Base-by-base conservation (phyloP, 2,329 filamentous ascomycete species). In the Pseudogymnoascus sp. region DNA sequence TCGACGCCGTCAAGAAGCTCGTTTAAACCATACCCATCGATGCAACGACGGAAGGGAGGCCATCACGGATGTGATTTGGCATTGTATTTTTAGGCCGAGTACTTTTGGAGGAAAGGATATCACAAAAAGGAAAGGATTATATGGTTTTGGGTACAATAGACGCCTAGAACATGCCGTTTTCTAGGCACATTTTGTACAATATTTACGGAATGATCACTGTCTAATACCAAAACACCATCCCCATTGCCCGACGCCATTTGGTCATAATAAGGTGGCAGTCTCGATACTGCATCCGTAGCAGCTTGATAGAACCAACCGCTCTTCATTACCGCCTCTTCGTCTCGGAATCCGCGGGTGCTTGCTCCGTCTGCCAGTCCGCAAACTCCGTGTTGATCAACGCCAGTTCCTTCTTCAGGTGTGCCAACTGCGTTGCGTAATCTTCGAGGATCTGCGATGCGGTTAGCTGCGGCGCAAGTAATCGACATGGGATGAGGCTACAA, bases 351-450 rank as follows among this genome's bases (percentile, higher is more conserved):
- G 35, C 58, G 11, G 69, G 66, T 19, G 66, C 68, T 55, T 75
- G 72, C 45, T 75, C 69, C 60, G 74, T 73, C 63, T 83, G 77
- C 80, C 81, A 85, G 61, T 80, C 78, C 6, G 74, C 73, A 67
- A 80, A 84, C 62, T 83, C 80, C 67, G 78, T 78, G 66, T 78
- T 77, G 58, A 83, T 81, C 58, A 78, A 75, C 61, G 79, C 79
- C 37, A 85, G 68, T 73, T 84, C 82, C 66, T 86, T 87, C 74
- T 86, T 89, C 66, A 95, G 78, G 72, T 92, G 88, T 71, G 83
- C 80, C 35, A 94, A 79, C 77, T 93, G 90, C 72, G 87, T 89
- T 73, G 92, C 88, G 73, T 92, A 93, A 71, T 92, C 89, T 69
- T 89, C 87, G 69, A 93, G 76, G 55, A 93, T 87, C 88, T 91